Percentiles rank a stretch among this genome's conserved stretches.
Conservation (phyloP, 2,329 filamentous ascomycete genomes). For the Apiospora hydei region DNA sequence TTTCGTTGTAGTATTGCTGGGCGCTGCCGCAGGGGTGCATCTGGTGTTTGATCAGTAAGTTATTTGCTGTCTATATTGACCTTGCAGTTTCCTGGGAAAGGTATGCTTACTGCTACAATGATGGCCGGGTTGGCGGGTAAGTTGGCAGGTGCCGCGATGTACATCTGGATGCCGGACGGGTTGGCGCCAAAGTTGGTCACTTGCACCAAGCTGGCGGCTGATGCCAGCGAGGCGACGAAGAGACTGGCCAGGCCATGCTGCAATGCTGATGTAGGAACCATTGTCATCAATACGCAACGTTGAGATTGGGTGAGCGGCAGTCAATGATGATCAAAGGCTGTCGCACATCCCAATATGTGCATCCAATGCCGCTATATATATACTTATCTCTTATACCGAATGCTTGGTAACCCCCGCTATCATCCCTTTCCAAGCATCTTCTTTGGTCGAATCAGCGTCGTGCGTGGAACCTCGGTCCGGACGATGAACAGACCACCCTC, state of each 20-base stretch:
- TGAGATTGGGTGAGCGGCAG: background rate
- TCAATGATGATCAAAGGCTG: background rate
- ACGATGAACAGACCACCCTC: slow-evolving; percentile 6
- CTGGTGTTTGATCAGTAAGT: background rate
- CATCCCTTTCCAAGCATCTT: background rate
- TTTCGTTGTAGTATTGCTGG: slow-evolving; percentile 54
- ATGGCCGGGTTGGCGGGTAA: slow-evolving; percentile 51
- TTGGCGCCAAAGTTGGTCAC: slow-evolving; percentile 43
- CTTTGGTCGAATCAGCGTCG: background rate
- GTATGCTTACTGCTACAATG: slow-evolving; percentile 49
- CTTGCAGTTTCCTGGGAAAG: background rate
- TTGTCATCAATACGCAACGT: background rate
- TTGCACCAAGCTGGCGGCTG: slow-evolving; percentile 32
- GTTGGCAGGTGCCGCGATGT: slow-evolving; percentile 49
- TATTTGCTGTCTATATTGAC: no score
- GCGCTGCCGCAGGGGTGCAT: slow-evolving; percentile 63
- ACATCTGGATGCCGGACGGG: slow-evolving; percentile 52
- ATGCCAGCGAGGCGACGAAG: background rate
- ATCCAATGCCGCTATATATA: background rate
- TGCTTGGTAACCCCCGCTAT: background rate
- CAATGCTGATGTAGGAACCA: background rate
- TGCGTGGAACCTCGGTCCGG: background rate
- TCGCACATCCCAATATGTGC: background rate
- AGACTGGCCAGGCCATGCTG: slow-evolving; percentile 1
- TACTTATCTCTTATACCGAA: background rate